Evolutionary conservation across 2,329 filamentous ascomycete genomes (phyloP).

Genomic region (Xylaria sp.): DNA sequence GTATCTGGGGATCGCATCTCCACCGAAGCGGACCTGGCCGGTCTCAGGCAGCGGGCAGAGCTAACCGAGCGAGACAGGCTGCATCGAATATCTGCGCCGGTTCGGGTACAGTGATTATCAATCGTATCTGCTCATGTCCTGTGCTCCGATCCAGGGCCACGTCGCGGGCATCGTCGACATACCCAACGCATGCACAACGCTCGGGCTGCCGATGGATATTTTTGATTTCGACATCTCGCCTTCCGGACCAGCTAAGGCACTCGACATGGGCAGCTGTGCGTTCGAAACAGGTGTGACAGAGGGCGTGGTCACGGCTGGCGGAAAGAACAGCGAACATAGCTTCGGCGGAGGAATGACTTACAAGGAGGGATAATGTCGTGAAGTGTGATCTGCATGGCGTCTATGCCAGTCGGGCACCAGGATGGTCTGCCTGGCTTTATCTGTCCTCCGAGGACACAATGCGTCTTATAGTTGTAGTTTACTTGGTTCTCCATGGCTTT

Average conservation of each 20-base stretch:
- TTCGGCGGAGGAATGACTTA: slow-evolving; percentile 64
- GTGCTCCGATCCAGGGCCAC: slow-evolving; percentile 87
- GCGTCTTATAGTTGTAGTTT: background rate
- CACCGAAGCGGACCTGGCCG: background rate
- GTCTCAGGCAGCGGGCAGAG: background rate
- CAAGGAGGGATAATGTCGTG: slow-evolving; percentile 46
- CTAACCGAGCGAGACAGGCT: slow-evolving; percentile 54
- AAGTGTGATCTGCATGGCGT: slow-evolving; percentile 34
- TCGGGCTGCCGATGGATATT: slow-evolving; percentile 91
- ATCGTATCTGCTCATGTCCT: slow-evolving; percentile 85
- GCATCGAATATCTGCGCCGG: slow-evolving; percentile 81
- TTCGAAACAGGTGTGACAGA: slow-evolving; percentile 63
- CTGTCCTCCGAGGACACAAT: too few relatives aligned
- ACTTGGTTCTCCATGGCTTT: background rate
- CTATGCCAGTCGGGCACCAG: background rate
- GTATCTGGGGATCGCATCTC: slow-evolving; percentile 33
- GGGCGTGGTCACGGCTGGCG: slow-evolving; percentile 58
- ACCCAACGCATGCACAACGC: slow-evolving; percentile 89
- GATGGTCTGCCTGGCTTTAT: background rate
- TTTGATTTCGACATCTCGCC: slow-evolving; percentile 94
- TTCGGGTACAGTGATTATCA: slow-evolving; percentile 81
- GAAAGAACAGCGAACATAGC: slow-evolving; percentile 60
- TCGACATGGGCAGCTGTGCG: slow-evolving; percentile 78
- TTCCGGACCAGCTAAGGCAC: slow-evolving; percentile 60
- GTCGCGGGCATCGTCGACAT: slow-evolving; percentile 92